Evolutionary conservation across 257 asterid genomes (phyloP).

Genomic region (Coffea canephora): DNA sequence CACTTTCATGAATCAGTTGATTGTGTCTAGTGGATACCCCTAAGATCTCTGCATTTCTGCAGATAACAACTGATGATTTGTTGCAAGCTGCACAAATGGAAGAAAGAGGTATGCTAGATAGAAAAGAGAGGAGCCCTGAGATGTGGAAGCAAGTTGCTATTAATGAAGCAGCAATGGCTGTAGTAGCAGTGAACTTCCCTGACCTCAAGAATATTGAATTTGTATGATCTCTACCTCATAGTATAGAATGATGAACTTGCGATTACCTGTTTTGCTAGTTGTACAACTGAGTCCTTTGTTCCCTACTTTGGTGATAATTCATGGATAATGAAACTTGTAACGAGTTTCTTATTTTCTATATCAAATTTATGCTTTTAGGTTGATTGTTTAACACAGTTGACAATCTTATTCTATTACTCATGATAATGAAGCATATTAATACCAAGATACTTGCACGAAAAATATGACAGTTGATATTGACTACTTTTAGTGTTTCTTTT

Average conservation of each 20-base stretch:
- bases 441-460: neutral
- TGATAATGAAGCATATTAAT: neutral
- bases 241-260: neutral
- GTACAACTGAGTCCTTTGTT: neutral
- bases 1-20: neutral
- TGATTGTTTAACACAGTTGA: neutral
- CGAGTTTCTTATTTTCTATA: no score
- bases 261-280: neutral
- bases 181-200: constrained; percentile 85
- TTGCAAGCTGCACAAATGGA: constrained; percentile 99
- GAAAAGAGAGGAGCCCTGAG: constrained; percentile 86
- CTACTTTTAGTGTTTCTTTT: neutral
- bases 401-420: neutral
- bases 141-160: constrained; percentile 93
- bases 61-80: constrained; percentile 96
- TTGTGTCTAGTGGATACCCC: neutral
- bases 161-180: constrained; percentile 91
- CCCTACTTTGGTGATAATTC: neutral
- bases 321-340: no score
- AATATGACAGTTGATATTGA: neutral
- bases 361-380: neutral
- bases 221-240: constrained; percentile 36
- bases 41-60: constrained; percentile 21
- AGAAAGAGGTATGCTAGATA: constrained; percentile 87
- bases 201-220: constrained; percentile 83